A percentile compares a stretch with the other conserved stretches of the same genome.
These are phyloP conservation scores for Penicillium sp. DNA, from an alignment of 2,329 filamentous ascomycete genomes.

Conservation along the genomic window DNA sequence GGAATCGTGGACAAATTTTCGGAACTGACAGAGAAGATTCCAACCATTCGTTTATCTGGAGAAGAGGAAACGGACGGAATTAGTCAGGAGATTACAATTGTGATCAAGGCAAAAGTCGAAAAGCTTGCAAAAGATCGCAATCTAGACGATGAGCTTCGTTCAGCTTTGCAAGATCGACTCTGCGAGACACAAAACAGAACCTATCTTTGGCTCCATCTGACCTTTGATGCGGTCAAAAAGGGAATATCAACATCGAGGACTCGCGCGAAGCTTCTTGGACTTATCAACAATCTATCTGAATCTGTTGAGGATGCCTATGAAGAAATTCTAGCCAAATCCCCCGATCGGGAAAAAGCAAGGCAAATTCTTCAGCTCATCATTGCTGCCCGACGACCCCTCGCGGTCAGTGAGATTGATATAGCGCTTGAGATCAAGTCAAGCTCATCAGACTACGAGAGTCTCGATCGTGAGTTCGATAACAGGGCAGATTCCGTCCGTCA, in stretches of 20 bases:
- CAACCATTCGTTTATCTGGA: conserved; percentile 12
- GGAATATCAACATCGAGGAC: no score
- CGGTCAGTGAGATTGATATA: no score
- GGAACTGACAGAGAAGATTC: conserved; percentile 1
- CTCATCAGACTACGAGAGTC: no score
- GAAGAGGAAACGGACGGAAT: conserved; percentile 19
- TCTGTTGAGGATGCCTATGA: no score
- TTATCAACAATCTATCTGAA: not conserved
- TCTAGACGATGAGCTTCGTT: not conserved
- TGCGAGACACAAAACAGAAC: conserved; percentile 18
- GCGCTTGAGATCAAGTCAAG: no score
- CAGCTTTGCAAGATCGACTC: conserved; percentile 9
- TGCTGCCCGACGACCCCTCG: no score
- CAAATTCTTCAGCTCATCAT: no score
- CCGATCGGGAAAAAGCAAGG: no score
- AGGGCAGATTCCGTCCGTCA: not conserved
- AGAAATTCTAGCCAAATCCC: no score
- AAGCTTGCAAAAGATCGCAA: conserved; percentile 7
- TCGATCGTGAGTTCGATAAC: no score
- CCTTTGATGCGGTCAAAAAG: conserved; percentile 5
- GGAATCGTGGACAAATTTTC: conserved; percentile 10
- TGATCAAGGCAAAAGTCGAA: conserved; percentile 12
- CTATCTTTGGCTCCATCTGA: conserved; percentile 24
- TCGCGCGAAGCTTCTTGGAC: no score
- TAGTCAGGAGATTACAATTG: conserved; percentile 12